phyloP scores from a whole-genome alignment of 129 eudicot species.

The Flaveria linearis region DNA sequence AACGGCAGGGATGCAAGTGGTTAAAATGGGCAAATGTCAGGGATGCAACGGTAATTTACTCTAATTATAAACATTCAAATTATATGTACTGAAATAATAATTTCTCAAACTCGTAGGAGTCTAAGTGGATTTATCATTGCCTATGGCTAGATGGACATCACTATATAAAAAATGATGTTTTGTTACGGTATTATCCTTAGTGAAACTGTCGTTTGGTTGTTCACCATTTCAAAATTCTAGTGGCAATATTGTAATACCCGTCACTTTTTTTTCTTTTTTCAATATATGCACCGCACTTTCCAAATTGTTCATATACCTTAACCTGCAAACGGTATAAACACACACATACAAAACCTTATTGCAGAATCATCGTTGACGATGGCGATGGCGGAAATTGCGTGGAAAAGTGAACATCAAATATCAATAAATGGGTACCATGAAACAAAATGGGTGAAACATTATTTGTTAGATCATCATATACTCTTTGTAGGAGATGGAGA shows the following conservation, averaged over 20 bases:
- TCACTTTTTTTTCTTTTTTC: background rate
- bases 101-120: background rate
- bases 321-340: background rate
- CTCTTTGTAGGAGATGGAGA: slow-evolving; percentile 46
- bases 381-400: background rate
- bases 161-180: background rate
- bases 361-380: background rate
- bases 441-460: slow-evolving; percentile 23
- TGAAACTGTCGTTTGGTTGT: background rate
- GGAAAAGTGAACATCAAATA: background rate
- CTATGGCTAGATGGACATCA: background rate
- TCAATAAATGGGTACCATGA: background rate
- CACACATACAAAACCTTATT: no score
- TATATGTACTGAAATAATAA: background rate
- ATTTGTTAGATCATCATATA: slow-evolving; percentile 17
- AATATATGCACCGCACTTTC: background rate
- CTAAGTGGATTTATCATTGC: background rate
- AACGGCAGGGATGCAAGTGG: no score
- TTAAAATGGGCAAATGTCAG: no score
- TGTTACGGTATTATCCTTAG: background rate
- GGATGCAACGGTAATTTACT: no score
- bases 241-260: slow-evolving; percentile 7
- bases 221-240: background rate
- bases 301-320: background rate
- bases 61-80: no score